A percentile compares a stretch with the other conserved stretches of the same genome.
Evolutionary conservation across 108 stramenopile genomes (phyloP).

Genomic region (Cyclotella sp.): DNA sequence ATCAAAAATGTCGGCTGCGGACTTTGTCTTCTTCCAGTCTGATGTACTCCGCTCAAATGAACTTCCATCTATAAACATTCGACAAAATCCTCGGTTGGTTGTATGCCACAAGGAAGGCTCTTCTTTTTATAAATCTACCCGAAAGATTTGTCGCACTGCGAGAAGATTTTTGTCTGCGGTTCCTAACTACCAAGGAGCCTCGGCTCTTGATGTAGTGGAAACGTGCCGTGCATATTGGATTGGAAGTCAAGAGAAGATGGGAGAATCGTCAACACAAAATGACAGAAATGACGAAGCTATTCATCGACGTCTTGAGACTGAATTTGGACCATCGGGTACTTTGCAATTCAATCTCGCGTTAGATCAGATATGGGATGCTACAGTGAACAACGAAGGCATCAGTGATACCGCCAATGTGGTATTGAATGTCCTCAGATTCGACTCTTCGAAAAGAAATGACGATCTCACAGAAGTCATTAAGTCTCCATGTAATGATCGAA

Average conservation of each 20-base stretch:
- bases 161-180: not conserved
- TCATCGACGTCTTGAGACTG: conserved; percentile 1
- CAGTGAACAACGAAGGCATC: not conserved
- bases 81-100: not conserved
- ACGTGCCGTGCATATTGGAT: not conserved
- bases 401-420: too few species aligned
- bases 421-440: conserved; percentile 5
- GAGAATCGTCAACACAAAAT: not conserved
- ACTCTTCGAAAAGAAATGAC: not conserved
- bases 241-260: not conserved
- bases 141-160: conserved; percentile 7
- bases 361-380: not conserved
- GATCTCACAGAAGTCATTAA: not conserved
- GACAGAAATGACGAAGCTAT: conserved; percentile 2
- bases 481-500: too few species aligned
- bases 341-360: not conserved
- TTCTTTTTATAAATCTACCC: conserved; percentile 24
- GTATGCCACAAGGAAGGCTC: conserved; percentile 11
- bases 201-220: not conserved
- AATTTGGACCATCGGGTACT: conserved; percentile 15
- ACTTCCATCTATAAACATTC: not conserved
- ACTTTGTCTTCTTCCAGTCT: not conserved
- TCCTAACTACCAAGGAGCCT: too few species aligned
- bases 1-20: too few species aligned
- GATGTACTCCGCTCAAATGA: conserved; percentile 1